These are phyloP conservation scores for Phytophthora colocasiae DNA, from an alignment of 352 stramenopile genomes.

Conservation along the genomic window DNA sequence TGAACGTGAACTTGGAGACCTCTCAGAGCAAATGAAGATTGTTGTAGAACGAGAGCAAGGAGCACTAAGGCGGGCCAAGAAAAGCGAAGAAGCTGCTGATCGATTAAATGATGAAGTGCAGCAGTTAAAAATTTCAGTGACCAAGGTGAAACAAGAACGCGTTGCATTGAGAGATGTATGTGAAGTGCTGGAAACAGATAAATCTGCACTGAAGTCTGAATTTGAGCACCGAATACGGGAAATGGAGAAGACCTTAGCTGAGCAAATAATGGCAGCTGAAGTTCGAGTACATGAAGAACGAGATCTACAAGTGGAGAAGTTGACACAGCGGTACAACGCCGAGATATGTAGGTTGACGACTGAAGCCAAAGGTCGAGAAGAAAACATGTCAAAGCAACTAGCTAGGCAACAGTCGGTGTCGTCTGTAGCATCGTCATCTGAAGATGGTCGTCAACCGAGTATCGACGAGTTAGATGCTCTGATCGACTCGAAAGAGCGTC, in stretches of 20 bases:
- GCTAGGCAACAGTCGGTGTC: conserved; percentile 34
- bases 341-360: conserved; percentile 44
- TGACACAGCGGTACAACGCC: conserved; percentile 50
- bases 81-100: conserved; percentile 26
- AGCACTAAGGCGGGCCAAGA: conserved; percentile 19
- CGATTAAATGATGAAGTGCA: conserved; percentile 25
- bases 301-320: conserved; percentile 39
- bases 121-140: conserved; percentile 14
- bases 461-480: conserved; percentile 52
- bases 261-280: conserved; percentile 44
- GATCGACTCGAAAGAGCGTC: conserved; percentile 43
- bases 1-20: conserved; percentile 25
- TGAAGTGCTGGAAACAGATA: conserved; percentile 37
- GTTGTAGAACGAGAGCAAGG: conserved; percentile 25
- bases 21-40: conserved; percentile 21
- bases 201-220: conserved; percentile 20
- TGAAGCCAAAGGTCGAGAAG: conserved; percentile 14
- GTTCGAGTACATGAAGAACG: conserved; percentile 45
- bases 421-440: conserved; percentile 28
- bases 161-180: conserved; percentile 9
- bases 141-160: conserved; percentile 31
- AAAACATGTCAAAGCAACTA: conserved; percentile 6
- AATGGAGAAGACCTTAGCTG: conserved; percentile 42
- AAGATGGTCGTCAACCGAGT: conserved; percentile 37
- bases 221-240: conserved; percentile 35